phyloP scores from a whole-genome alignment of 495 filamentous ascomycete species.

The Aspergillus conjunctus region DNA sequence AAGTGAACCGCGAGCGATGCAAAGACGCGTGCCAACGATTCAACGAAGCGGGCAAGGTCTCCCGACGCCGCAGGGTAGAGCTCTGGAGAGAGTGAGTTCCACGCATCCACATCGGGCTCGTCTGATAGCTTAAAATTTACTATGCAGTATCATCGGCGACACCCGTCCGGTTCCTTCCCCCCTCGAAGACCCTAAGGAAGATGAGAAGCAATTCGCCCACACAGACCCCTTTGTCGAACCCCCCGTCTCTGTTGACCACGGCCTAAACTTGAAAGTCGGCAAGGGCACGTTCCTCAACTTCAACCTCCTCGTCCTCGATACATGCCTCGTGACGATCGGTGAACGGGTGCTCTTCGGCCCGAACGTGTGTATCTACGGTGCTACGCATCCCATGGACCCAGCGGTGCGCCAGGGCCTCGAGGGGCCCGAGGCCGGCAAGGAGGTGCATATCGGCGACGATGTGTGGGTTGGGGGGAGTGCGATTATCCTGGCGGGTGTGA shows the following conservation, averaged over 20 bases:
- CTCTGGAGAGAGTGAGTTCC: slow-evolving; percentile 69
- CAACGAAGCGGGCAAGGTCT: slow-evolving; percentile 57
- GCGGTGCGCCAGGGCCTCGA: slow-evolving; percentile 64
- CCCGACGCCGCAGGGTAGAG: slow-evolving; percentile 58
- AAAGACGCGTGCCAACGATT: slow-evolving; percentile 58
- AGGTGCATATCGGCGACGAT: slow-evolving; percentile 78
- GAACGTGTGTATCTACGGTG: slow-evolving; percentile 68
- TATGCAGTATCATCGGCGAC: slow-evolving; percentile 56
- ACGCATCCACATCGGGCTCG: not conserved
- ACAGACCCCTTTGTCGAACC: slow-evolving; percentile 66
- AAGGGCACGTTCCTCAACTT: slow-evolving; percentile 72
- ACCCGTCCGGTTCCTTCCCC: slow-evolving; percentile 61
- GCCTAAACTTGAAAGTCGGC: slow-evolving; percentile 67
- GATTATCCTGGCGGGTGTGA: slow-evolving; percentile 69
- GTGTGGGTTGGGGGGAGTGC: slow-evolving; percentile 81
- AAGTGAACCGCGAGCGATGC: slow-evolving; percentile 59
- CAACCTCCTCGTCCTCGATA: slow-evolving; percentile 74
- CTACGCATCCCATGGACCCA: slow-evolving; percentile 73
- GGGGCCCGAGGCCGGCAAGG: slow-evolving; percentile 72
- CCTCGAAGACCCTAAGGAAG: slow-evolving; percentile 52
- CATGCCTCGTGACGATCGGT: slow-evolving; percentile 72
- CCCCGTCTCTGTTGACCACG: slow-evolving; percentile 74
- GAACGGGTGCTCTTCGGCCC: slow-evolving; percentile 76
- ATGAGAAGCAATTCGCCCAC: slow-evolving; percentile 56
- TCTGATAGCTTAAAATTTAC: not conserved